These are phyloP conservation scores for Monosporascus ibericus DNA, from an alignment of 2,329 filamentous ascomycete species.

Conservation along the genomic window DNA sequence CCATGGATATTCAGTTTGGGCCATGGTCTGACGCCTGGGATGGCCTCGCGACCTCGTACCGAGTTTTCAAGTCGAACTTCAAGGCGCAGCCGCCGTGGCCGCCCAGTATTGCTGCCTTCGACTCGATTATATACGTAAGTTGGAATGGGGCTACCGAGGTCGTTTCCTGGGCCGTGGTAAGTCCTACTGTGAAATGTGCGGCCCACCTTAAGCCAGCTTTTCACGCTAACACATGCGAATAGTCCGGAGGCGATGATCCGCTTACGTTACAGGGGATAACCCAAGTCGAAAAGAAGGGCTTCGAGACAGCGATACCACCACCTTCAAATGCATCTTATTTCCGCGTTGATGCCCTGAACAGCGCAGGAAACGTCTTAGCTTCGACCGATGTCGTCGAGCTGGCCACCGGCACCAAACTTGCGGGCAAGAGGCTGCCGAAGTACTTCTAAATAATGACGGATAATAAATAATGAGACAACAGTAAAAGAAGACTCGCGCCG, in stretches of 20 bases:
- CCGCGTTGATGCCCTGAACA: conserved; percentile 13
- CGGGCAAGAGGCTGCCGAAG: not conserved
- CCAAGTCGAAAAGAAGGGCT: conserved; percentile 9
- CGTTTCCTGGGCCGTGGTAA: conserved; percentile 21
- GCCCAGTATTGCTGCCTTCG: conserved; percentile 17
- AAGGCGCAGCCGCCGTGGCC: conserved; percentile 29
- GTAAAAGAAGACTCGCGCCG: no score
- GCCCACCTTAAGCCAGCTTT: not conserved
- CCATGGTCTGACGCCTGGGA: conserved; percentile 35
- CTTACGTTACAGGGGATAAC: conserved; percentile 4
- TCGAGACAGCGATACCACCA: conserved; percentile 14
- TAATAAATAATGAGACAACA: not conserved
- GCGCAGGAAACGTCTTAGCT: conserved; percentile 7
- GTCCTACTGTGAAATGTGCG: not conserved
- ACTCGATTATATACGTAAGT: conserved; percentile 29
- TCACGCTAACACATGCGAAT: not conserved
- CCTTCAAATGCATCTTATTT: conserved; percentile 6
- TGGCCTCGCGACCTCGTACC: conserved; percentile 39
- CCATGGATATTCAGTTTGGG: conserved; percentile 40
- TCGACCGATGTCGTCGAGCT: conserved; percentile 14
- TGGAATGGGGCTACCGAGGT: conserved; percentile 42
- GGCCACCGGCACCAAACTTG: conserved; percentile 6
- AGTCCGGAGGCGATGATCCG: conserved; percentile 12
- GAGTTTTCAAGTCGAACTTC: conserved; percentile 49
- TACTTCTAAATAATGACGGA: no score